Evolutionary conservation across 2,329 filamentous ascomycete species (phyloP).

Genomic region (Penicillium sp.): DNA sequence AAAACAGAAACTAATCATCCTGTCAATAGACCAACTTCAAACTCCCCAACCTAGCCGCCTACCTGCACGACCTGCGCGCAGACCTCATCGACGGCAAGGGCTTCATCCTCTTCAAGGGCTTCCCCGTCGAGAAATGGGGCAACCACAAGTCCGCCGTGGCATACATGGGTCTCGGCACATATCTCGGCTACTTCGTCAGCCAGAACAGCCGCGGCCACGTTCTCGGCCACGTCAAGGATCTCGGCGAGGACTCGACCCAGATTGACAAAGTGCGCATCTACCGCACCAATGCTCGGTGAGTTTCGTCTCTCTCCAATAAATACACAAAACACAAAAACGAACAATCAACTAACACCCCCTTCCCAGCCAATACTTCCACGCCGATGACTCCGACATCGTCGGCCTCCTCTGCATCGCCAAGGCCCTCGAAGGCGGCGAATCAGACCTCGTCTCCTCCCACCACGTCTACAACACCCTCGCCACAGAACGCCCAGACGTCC

Average conservation of each 20-base stretch:
- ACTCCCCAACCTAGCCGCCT: constrained; percentile 56
- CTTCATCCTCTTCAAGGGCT: constrained; percentile 84
- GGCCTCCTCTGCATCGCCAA: constrained; percentile 78
- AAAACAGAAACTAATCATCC: neutral
- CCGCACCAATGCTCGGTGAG: constrained; percentile 71
- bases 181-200: constrained; percentile 83
- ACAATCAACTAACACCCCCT: neutral
- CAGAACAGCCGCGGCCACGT: constrained; percentile 86
- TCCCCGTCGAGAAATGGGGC: constrained; percentile 75
- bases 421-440: constrained; percentile 79
- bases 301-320: neutral
- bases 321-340: neutral
- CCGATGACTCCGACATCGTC: constrained; percentile 79
- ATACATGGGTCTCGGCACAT: constrained; percentile 86
- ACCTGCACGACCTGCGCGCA: constrained; percentile 57
- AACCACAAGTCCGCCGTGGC: constrained; percentile 77
- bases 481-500: constrained; percentile 72
- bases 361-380: constrained; percentile 74
- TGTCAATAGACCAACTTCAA: constrained; percentile 55
- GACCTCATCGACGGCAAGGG: constrained; percentile 81
- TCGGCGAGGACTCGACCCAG: constrained; percentile 75
- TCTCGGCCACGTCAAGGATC: constrained; percentile 84
- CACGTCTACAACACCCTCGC: constrained; percentile 80
- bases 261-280: constrained; percentile 90
- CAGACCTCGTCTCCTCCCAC: constrained; percentile 75